These are phyloP conservation scores for Stephania cephalantha DNA, from an alignment of 164 flowering plant genomes.

Conservation along the genomic window DNA sequence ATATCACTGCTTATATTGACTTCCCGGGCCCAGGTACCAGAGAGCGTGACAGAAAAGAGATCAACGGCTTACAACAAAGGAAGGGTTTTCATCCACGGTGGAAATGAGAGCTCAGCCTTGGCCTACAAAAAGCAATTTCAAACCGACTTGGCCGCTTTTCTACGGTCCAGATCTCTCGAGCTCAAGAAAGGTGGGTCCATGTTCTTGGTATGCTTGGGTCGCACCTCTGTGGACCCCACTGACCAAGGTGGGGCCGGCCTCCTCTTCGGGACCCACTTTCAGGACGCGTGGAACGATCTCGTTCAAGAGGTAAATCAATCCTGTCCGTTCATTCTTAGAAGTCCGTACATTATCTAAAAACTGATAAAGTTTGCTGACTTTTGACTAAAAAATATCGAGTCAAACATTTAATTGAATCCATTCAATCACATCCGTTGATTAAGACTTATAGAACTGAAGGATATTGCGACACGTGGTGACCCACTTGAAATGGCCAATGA, in stretches of 20 bases:
- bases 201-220: constrained; percentile 76
- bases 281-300: constrained; percentile 90
- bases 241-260: constrained; percentile 92
- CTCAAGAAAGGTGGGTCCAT: constrained; percentile 70
- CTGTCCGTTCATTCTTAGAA: background rate
- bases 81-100: constrained; percentile 72
- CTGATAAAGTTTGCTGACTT: background rate
- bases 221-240: constrained; percentile 66
- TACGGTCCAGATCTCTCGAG: constrained; percentile 50
- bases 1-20: background rate
- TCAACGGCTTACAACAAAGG: constrained; percentile 71
- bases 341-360: background rate
- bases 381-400: background rate
- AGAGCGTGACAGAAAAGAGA: constrained; percentile 51
- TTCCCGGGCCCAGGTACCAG: constrained; percentile 51
- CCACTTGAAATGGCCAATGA: background rate
- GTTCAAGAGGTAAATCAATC: constrained; percentile 34
- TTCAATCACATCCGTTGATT: constrained; percentile 1
- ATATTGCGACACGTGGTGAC: background rate
- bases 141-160: constrained; percentile 50
- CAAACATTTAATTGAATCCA: background rate
- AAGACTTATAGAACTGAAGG: background rate
- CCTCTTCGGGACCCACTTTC: constrained; percentile 86
- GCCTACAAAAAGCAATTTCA: constrained; percentile 78
- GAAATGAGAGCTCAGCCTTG: constrained; percentile 41